Base-by-base conservation (phyloP, 192 early-diverging fungal genomes). In the Dissophora globulifera region DNA sequence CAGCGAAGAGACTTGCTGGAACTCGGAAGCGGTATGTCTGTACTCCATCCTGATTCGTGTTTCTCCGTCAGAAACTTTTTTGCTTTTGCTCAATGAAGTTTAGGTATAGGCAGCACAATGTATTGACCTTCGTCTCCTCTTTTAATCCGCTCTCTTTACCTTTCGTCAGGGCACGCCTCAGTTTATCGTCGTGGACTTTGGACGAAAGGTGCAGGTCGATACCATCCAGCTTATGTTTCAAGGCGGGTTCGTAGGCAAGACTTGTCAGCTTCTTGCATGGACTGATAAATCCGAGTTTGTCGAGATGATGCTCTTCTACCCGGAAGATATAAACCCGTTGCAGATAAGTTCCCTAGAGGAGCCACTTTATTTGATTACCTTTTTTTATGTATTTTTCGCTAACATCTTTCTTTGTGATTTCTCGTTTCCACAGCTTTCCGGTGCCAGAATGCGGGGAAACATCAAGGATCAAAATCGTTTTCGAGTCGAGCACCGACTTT, bases 1-100 rank as follows among this genome's bases (percentile, higher is more conserved):
- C 25, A 87, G 63, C 64, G 72, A 79, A 33, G 95, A 96, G 54
- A 98, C 96, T 0, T 98, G 96, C 80, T 98, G 96, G 96, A 96
- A 95, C 80, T 94, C 93, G 20, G 94, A 95, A 62, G 87, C 91
- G 78, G 91, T 90, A 81, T 57, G 56, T 32, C 0, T 5, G 10
- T 26, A 25, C 16, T 33, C 23, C n/a, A n/a, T 50, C 20, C 12
- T 49, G 7, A 35, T 51, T 38, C 25, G 20, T 51, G 50, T 51
- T 51, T 23, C 13, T 29, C 32, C 52, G 19, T 33, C 30, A 15
- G n/a, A 31, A 9, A 10, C 32, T 47, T 46, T 40, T 29, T 40
- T 50, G 41, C 25, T 29, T 46, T 33, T n/a, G n/a, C n/a, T n/a
- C n/a, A n/a, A n/a, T n/a, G n/a, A n/a, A n/a, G n/a, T n/a, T n/a